Percentiles rank a stretch among this genome's conserved stretches.
phyloP scores from a whole-genome alignment of 441 rosid genomes.

The Isatis lusitanica region DNA sequence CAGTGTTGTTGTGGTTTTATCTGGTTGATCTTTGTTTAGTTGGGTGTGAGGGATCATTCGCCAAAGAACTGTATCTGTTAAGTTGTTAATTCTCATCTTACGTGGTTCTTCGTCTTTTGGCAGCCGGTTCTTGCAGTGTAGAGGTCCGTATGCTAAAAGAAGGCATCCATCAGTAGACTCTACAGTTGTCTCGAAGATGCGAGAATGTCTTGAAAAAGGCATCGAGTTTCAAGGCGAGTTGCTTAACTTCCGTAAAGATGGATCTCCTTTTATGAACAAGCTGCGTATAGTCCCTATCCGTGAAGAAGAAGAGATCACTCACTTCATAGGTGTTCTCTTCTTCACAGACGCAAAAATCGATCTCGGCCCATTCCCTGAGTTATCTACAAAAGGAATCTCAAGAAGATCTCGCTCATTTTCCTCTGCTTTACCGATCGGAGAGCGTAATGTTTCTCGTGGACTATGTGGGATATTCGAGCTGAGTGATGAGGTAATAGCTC shows the following conservation, averaged over 20 bases:
- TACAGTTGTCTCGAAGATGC: constrained; percentile 71
- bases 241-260: constrained; percentile 89
- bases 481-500: constrained; percentile 84
- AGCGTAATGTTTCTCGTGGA: constrained; percentile 71
- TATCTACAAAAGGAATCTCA: constrained; percentile 46
- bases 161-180: constrained; percentile 90
- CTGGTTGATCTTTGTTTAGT: neutral
- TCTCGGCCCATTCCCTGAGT: constrained; percentile 66
- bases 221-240: constrained; percentile 89
- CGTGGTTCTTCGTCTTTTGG: neutral
- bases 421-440: constrained; percentile 44
- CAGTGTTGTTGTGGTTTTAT: neutral
- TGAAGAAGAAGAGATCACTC: constrained; percentile 82
- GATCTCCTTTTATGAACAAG: constrained; percentile 83
- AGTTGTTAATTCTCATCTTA: neutral
- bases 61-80: neutral
- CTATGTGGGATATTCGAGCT: constrained; percentile 71
- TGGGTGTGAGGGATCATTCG: neutral
- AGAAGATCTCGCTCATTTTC: constrained; percentile 44
- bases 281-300: constrained; percentile 79
- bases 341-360: constrained; percentile 82
- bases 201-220: constrained; percentile 83
- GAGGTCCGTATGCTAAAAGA: constrained; percentile 94
- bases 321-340: constrained; percentile 82
- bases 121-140: constrained; percentile 95